Evolutionary conservation across 129 eudicot genomes (phyloP).

Genomic region (Escallonia rubra): DNA sequence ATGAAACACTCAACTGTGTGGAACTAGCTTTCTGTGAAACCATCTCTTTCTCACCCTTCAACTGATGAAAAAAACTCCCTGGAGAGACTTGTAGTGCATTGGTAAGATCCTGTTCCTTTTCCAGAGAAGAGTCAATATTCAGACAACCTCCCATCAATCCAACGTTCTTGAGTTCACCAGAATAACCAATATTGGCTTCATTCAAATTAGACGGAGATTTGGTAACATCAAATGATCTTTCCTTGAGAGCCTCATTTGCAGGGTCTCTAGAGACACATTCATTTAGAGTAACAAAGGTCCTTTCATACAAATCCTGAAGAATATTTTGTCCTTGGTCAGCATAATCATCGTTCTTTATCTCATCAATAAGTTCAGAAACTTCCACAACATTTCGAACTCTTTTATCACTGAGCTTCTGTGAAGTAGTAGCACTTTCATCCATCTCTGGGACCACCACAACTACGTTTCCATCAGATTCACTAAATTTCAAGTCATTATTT

Average conservation of each 20-base stretch:
- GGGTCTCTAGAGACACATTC: neutral
- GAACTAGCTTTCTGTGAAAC: neutral
- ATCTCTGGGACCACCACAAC: neutral
- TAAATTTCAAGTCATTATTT: neutral
- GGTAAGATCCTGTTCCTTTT: neutral
- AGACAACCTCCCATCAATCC: neutral
- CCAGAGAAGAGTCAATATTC: neutral
- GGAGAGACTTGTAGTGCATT: neutral
- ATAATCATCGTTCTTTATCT: neutral
- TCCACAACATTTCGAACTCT: neutral
- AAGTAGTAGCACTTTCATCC: neutral
- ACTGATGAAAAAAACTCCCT: neutral
- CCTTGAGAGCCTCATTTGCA: neutral
- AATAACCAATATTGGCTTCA: too few relatives aligned
- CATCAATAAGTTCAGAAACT: neutral
- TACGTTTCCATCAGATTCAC: neutral
- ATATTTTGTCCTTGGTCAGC: neutral
- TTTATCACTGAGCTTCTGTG: neutral
- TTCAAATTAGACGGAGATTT: too few relatives aligned
- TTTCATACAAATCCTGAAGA: neutral
- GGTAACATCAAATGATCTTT: neutral
- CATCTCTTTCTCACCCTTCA: neutral
- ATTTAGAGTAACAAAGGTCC: neutral
- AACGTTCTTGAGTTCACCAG: too few relatives aligned
- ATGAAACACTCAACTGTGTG: neutral